Base-by-base conservation (phyloP, 129 eudicot genomes). In the Arctium lappa region DNA sequence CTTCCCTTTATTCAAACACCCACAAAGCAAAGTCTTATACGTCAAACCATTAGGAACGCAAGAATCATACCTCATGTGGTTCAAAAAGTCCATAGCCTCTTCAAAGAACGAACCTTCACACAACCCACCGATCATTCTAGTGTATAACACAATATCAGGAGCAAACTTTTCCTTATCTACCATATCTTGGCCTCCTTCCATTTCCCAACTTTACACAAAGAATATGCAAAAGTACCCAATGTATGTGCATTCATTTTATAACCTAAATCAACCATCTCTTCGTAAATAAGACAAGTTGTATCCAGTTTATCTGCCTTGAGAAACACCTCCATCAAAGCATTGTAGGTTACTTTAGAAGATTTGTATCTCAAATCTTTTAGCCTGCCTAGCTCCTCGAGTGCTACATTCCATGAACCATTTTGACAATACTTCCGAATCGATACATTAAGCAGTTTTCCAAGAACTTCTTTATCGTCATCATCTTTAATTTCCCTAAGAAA, bases 91-190 rank as follows among this genome's bases (percentile, higher is more conserved):
- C 98, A 96, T 96, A 73, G 98, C 99, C 83, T 91, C 99, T 90
- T 93, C 97, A 80, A 96, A 96, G 80, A 87, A 87, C 3, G 97
- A 96, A 88, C 91, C 97, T 76, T 91, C 97, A 86, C 98, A 93
- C 88, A 96, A 86, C 70, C 99, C 99, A 75, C 83, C 84, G 30
- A 96, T 96, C 99, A 96, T 93, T 56, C 86, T 87, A 8, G 94
- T 96, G 62, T 90, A 96, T 39, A 93, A 66, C 40, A 85, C 82
- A 16, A 98, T 91, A 90, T 96, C 97, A 2, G 90, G 89, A 70
- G 77, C 81, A 86, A 85, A 79, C 22, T 88, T 91, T 84, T 94
- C 98, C 74, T 86, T 90, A 77, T 91, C 90, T 10, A 91, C 80
- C 86, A 91, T 81, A 56, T 89, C 93, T 40, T 83, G 0, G 98